Percentiles rank a stretch among this genome's conserved stretches.
Evolutionary conservation across 2,329 filamentous ascomycete species (phyloP).

Genomic region (Claviceps purpurea): DNA sequence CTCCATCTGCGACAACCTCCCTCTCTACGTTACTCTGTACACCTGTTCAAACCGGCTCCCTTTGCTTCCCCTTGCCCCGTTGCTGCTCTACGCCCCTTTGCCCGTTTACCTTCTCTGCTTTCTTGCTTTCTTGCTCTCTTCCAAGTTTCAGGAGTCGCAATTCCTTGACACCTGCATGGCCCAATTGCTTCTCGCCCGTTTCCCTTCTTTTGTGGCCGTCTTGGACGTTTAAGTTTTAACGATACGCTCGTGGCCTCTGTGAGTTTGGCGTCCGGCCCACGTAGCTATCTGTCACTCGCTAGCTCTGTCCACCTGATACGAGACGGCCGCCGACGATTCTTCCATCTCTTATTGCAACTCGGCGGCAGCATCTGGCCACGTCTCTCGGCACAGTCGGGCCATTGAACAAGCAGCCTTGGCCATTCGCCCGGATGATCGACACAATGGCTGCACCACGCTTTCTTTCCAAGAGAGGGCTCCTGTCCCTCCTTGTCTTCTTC

Average conservation of each 20-base stretch:
- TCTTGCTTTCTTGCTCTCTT: neutral
- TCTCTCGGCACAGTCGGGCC: conserved; percentile 1
- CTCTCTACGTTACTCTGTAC: neutral
- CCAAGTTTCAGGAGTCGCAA: neutral
- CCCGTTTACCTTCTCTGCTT: neutral
- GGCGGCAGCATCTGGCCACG: neutral
- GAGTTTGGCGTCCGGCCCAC: neutral
- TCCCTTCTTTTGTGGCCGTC: neutral
- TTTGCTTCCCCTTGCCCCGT: neutral
- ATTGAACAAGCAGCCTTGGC: conserved; percentile 4
- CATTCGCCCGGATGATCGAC: conserved; percentile 1
- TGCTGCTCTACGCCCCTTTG: neutral
- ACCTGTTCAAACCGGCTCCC: neutral
- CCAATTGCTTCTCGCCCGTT: neutral
- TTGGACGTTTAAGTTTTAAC: neutral
- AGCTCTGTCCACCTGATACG: neutral
- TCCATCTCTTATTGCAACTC: neutral
- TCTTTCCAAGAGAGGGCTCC: conserved; percentile 16
- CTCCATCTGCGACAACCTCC: neutral
- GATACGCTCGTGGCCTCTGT: neutral
- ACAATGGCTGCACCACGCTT: conserved; percentile 12
- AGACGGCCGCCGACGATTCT: neutral
- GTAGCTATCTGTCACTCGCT: neutral
- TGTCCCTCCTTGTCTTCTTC: conserved; percentile 14
- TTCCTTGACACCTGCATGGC: neutral